Conservation (phyloP, 2,329 filamentous ascomycete species). For the Microdochium paspali region DNA sequence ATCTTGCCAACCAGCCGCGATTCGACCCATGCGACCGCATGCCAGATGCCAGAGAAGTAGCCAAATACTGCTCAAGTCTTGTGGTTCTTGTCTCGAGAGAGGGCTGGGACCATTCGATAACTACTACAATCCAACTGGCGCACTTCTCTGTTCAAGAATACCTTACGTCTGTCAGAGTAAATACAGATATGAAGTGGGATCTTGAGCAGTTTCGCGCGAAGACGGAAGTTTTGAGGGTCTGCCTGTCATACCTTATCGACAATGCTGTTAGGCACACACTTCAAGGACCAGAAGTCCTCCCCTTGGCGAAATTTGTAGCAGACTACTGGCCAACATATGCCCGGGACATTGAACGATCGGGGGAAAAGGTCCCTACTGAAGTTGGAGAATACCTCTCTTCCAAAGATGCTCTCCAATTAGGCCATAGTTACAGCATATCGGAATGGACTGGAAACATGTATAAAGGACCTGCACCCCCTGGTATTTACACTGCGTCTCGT, state of each 20-base stretch:
- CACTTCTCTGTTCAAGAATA: constrained; percentile 22
- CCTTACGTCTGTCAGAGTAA: constrained; percentile 11
- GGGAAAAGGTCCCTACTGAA: not conserved
- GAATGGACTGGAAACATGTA: too few species aligned
- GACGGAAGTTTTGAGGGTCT: constrained; percentile 9
- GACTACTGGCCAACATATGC: constrained; percentile 10
- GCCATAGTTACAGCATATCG: too few species aligned
- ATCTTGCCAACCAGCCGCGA: constrained; percentile 6
- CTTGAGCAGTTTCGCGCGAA: constrained; percentile 6
- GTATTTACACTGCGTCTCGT: too few species aligned
- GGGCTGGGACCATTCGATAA: constrained; percentile 1
- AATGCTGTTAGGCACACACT: constrained; percentile 1
- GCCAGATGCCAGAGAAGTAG: constrained; percentile 12
- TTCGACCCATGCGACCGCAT: constrained; percentile 16
- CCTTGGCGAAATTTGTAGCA: constrained; percentile 12
- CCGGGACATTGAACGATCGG: constrained; percentile 4
- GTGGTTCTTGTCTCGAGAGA: constrained; percentile 8
- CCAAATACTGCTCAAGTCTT: constrained; percentile 14
- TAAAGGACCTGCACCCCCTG: too few species aligned
- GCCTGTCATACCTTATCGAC: constrained; percentile 13
- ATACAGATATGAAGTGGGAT: not conserved
- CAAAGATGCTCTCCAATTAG: not conserved
- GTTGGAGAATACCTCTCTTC: constrained; percentile 2
- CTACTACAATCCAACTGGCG: constrained; percentile 11
- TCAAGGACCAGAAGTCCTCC: constrained; percentile 1